Conservation (phyloP, 805 yeast species). For the Candida caryicola region DNA sequence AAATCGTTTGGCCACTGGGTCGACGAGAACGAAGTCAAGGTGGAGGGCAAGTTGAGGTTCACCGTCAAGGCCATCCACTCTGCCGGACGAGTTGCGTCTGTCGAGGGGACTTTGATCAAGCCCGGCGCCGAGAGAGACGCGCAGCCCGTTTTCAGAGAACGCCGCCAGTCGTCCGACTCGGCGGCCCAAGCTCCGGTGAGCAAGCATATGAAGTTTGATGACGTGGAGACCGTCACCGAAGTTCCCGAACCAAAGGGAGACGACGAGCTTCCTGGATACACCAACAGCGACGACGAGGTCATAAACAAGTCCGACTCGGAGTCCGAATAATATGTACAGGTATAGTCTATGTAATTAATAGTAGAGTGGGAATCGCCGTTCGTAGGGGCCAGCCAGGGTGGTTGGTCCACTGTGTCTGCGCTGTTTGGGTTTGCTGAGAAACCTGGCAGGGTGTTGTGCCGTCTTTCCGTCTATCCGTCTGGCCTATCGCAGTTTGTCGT, state of each 20-base stretch:
- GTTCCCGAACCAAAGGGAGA: conserved; percentile 15
- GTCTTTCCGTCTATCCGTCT: too few relatives aligned
- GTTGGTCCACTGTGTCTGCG: too few relatives aligned
- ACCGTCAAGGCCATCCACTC: conserved; percentile 69
- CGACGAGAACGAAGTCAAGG: conserved; percentile 66
- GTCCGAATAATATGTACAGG: neutral
- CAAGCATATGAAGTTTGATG: conserved; percentile 44
- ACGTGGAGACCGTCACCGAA: conserved; percentile 13
- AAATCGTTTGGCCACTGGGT: conserved; percentile 84
- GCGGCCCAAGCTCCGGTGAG: conserved; percentile 4
- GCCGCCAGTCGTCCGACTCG: conserved; percentile 23
- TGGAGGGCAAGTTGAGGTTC: conserved; percentile 82
- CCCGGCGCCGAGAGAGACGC: conserved; percentile 57
- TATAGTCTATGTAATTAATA: neutral
- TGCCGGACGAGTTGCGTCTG: conserved; percentile 77
- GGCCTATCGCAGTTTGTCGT: conserved; percentile 30
- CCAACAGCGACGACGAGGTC: conserved; percentile 18
- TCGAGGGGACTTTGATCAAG: conserved; percentile 79
- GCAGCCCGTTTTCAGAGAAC: conserved; percentile 50
- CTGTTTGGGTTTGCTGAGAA: too few relatives aligned
- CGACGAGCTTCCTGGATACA: conserved; percentile 17
- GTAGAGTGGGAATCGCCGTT: neutral
- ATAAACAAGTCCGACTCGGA: conserved; percentile 24
- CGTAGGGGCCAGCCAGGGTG: too few relatives aligned
- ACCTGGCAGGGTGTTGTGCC: too few relatives aligned